Base-by-base conservation (phyloP, 495 filamentous ascomycete species). In the Penicillium antarcticum region DNA sequence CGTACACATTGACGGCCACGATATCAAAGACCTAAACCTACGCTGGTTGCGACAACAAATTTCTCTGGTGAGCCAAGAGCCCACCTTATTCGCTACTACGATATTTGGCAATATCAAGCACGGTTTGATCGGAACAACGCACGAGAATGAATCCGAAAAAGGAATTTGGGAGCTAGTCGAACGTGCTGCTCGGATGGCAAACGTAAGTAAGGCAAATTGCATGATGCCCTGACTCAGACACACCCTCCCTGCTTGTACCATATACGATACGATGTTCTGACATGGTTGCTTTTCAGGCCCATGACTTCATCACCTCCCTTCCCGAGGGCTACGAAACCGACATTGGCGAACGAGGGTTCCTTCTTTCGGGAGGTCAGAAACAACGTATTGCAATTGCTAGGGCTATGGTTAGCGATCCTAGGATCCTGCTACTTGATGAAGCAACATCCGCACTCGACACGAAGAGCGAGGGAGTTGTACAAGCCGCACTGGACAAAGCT, bases 1-100 rank as follows among this genome's bases (percentile, higher is more conserved):
- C 19, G 83, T 97, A 3, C 78, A 85, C 29, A 72, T 98, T 16
- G 92, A 97, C 61, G 92, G 87, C 9, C 84, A 89, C 53, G 87
- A 94, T 58, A 82, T 96, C 35, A 80, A 80, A 53, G 81, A 74
- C 1, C 70, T 97, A 51, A 98, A 96, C 62, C 77, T 97, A 39
- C 83, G 82, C 40, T 97, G 92, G 92, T 69, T 98, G 50, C 85
- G 92, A 32, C 88, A 92, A 62, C 87, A 96, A 47, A 89, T 98
- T 47, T 85, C 89, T 1, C 74, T 98, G 9, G 92, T 98, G 37
- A 88, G 85, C 46, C 86, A 89, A 62, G 92, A 97, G 60, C 71
- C 73, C 17, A 55, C 69, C 32, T 62, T 76, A 19, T 98, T 98
- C 62, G 82, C 83, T 35, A 91, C 86, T 0, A 92, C 88, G 0